Percentiles rank a stretch among this genome's conserved stretches.
These are phyloP conservation scores for Chimonanthus salicifolius DNA, from an alignment of 164 flowering plant species.

Conservation along the genomic window DNA sequence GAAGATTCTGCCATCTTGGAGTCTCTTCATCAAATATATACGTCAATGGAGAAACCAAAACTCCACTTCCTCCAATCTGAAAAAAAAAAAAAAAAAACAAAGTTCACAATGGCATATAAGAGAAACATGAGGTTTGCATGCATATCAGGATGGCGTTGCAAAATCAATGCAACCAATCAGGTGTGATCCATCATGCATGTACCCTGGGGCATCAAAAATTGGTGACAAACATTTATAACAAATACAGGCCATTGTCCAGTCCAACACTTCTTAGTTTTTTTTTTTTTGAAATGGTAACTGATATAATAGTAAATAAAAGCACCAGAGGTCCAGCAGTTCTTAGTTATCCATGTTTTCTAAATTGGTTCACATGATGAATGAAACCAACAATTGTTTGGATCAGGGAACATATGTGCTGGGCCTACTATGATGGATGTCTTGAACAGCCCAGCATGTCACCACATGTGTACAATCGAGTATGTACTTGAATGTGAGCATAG, in stretches of 20 bases:
- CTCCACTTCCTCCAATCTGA: conserved; percentile 98
- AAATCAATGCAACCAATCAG: neutral
- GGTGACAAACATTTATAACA: too few species aligned
- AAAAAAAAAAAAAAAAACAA: neutral
- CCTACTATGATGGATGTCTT: neutral
- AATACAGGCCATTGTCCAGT: neutral
- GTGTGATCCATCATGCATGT: neutral
- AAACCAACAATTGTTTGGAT: neutral
- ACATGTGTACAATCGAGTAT: neutral
- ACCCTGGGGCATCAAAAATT: too few species aligned
- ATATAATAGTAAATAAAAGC: too few species aligned
- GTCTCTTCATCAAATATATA: conserved; percentile 96
- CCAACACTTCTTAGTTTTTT: neutral
- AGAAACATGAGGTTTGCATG: neutral
- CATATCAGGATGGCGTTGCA: neutral
- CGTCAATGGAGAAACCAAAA: conserved; percentile 80
- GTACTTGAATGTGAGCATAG: neutral
- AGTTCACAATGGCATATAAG: neutral
- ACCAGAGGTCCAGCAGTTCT: neutral
- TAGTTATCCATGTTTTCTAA: neutral
- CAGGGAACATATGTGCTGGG: neutral
- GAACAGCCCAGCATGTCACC: neutral
- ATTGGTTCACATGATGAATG: neutral
- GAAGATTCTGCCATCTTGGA: conserved; percentile 79
- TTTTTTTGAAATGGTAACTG: neutral